Evolutionary conservation across 441 rosid species (phyloP), one percentile per base, ranked within the genome.

Genomic region (Macaranga tanarius): DNA sequence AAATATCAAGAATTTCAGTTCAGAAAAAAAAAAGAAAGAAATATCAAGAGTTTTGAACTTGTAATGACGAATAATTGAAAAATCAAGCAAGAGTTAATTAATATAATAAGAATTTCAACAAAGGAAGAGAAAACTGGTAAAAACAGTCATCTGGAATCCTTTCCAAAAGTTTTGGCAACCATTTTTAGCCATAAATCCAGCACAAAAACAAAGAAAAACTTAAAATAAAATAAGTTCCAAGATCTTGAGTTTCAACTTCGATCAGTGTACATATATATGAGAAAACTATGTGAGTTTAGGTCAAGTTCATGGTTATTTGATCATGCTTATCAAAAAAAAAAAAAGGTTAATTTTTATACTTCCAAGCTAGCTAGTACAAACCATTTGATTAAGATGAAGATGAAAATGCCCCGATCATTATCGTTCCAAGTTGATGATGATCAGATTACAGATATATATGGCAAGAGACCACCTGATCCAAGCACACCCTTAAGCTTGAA

Each of bases 311-410:
- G 6, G 38, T 34, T 34, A 34, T 4, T 4, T 34, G 38, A 34
- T 34, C 38, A 34, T 34, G 38, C 38, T 34, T 34, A 34, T 34
- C 38, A 34, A 34, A 34, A 34, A 34, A 5, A 34, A 34, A 34
- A 34, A 34, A 34, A n/a, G n/a, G 7, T 34, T 3, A 34, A n/a
- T n/a, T 34, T 9, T 61, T 11, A 12, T 4, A 22, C 13, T 5
- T n/a, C 20, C 51, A 7, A 59, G 45, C 7, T 11, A 17, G 22
- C 31, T n/a, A 11, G 17, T 20, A 73, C 76, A 59, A 57, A 66
- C 67, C 66, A 48, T 67, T 26, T 64, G 63, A n/a, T 16, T 26
- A 45, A 38, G 55, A 65, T 70, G 57, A 58, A 70, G 65, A 19
- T 65, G 56, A 61, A 61, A 34, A 63, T 55, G 22, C 40, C 5